Base-by-base conservation (phyloP, 345 rosid genomes). In the Geranium brycei region DNA sequence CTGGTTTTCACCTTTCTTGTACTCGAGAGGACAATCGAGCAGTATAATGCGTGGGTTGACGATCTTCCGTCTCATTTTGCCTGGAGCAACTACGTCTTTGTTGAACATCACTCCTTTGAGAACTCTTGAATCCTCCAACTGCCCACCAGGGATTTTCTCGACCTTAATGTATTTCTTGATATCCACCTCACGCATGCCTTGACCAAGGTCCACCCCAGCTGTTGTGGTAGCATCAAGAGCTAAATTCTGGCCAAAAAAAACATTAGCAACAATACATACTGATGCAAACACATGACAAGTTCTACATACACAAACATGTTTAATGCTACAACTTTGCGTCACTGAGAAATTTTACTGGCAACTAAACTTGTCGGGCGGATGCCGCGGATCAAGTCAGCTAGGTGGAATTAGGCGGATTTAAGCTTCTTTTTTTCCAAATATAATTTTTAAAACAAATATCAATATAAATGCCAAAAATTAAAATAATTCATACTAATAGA, bases 1-100 rank as follows among this genome's bases (percentile, higher is more conserved):
- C 75, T 92, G 98, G 80, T 87, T 92, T 83, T 92, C 98, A 14
- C 98, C 98, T 70, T 92, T 92, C 79, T 92, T 92, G 83, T 92
- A 89, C 82, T 92, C 98, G 40, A 92, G 85, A n/a, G 98, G 96
- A 57, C 83, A 84, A 65, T 92, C 96, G 59, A 92, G 93, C 70
- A 92, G 96, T 62, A 89, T 83, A 68, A 92, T 71, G 5, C 95
- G 89, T 1, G 98, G 98, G 28, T 83, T 82, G 62, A 79, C 74
- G 35, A 92, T 89, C 85, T 86, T 92, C 73, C 98, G 82, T 74
- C 81, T 92, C 98, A 92, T 89, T 82, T 92, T 92, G 7, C 95
- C 97, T 19, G 98, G 98, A 60, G 88, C 89, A 62, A 92, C 88
- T 61, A 92, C 93, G 68, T 89, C 98, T 75, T 92, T 92, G 75